phyloP scores from a whole-genome alignment of 176 grass and related monocot species.

The Oryza australiensis region DNA sequence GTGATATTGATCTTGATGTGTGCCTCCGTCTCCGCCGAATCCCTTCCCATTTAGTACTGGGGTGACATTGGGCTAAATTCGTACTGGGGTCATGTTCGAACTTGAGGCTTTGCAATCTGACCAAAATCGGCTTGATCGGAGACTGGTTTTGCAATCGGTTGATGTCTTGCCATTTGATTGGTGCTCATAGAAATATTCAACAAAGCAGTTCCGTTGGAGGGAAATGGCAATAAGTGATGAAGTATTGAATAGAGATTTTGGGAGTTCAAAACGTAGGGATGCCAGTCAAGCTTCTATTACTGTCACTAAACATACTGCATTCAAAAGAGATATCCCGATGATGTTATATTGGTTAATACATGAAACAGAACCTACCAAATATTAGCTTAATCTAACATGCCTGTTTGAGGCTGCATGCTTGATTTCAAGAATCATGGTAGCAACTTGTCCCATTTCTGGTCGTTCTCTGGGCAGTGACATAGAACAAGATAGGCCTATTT shows the following conservation, averaged over 20 bases:
- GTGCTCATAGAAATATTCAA: no score
- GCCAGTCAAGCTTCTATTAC: no score
- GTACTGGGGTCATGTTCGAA: background rate
- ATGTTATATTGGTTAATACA: background rate
- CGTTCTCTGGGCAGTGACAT: slow-evolving; percentile 22
- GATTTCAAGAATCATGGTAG: slow-evolving; percentile 26
- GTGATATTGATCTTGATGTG: background rate
- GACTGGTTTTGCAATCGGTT: background rate
- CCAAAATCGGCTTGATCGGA: background rate
- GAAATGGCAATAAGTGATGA: no score
- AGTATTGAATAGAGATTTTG: no score
- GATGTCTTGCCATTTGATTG: background rate
- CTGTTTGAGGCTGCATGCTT: slow-evolving; percentile 24
- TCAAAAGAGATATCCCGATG: no score
- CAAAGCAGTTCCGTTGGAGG: no score
- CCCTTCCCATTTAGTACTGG: no score
- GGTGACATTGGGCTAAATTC: background rate
- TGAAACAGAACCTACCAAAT: background rate
- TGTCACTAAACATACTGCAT: no score
- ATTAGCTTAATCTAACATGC: background rate
- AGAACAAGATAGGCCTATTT: slow-evolving; percentile 42
- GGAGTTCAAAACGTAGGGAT: no score
- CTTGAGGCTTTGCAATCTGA: background rate
- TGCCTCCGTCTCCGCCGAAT: background rate
- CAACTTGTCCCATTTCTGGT: slow-evolving; percentile 34